phyloP scores from a whole-genome alignment of 306 rosid species.

The Castanospermum australe region DNA sequence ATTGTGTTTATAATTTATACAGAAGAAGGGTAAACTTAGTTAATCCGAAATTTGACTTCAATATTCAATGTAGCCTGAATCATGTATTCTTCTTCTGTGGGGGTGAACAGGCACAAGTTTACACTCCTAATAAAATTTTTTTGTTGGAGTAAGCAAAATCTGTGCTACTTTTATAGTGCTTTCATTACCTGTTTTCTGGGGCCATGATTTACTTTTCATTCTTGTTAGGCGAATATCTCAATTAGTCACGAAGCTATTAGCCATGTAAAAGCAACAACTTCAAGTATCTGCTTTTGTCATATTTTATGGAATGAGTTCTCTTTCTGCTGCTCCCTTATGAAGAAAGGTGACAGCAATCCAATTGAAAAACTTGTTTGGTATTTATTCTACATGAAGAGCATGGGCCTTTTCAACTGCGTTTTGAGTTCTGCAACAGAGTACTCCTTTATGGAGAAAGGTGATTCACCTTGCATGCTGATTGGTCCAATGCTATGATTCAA shows the following conservation, averaged over 20 bases:
- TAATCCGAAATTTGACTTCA: constrained; percentile 19
- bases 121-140: neutral
- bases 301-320: no score
- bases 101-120: neutral
- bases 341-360: no score
- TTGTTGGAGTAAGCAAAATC: neutral
- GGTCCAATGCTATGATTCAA: no score
- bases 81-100: constrained; percentile 24
- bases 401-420: no score
- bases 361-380: neutral
- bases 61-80: constrained; percentile 14
- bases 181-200: neutral
- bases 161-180: neutral
- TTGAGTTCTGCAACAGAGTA: no score
- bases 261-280: neutral
- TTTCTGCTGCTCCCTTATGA: neutral
- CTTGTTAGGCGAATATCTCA: neutral
- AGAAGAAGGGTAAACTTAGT: constrained; percentile 20
- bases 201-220: neutral
- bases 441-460: no score
- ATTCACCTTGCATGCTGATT: no score
- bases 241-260: neutral
- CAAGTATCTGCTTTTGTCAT: neutral
- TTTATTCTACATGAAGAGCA: no score
- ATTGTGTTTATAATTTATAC: constrained; percentile 27